Evolutionary conservation across 1,139 yeast genomes (phyloP).

Genomic region (Nematodospora anomalae): DNA sequence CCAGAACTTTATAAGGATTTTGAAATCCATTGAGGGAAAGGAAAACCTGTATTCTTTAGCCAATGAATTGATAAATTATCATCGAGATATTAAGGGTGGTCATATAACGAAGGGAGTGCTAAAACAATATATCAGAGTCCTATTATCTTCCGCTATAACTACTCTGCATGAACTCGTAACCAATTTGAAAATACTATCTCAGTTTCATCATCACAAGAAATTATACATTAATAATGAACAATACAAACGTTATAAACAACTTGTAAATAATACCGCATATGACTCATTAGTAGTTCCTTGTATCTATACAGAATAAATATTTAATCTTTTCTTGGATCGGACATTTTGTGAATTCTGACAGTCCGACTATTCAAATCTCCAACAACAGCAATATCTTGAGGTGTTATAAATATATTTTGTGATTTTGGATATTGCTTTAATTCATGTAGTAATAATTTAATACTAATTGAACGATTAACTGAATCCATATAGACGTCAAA

Average conservation of each 20-base stretch:
- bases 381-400: slow-evolving; percentile 83
- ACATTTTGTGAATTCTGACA: slow-evolving; percentile 72
- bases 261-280: slow-evolving; percentile 1
- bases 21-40: slow-evolving; percentile 2
- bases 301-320: slow-evolving; percentile 3
- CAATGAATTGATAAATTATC: slow-evolving; percentile 3
- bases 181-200: not conserved
- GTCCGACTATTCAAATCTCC: slow-evolving; percentile 62
- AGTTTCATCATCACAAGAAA: not conserved
- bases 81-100: slow-evolving; percentile 2
- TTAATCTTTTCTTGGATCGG: slow-evolving; percentile 46
- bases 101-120: slow-evolving; percentile 1
- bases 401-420: slow-evolving; percentile 92
- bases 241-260: slow-evolving; percentile 2
- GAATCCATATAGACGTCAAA: slow-evolving; percentile 99
- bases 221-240: slow-evolving; percentile 2
- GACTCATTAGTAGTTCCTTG: slow-evolving; percentile 4
- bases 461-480: slow-evolving; percentile 79
- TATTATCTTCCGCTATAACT: slow-evolving; percentile 2
- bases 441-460: slow-evolving; percentile 70
- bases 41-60: not conserved
- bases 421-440: slow-evolving; percentile 61
- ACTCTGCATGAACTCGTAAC: not conserved
- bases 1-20: slow-evolving; percentile 10
- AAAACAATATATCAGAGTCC: slow-evolving; percentile 2